These are phyloP conservation scores for Spinacia oleracea DNA, from an alignment of 179 eudicot genomes.

Conservation along the genomic window DNA sequence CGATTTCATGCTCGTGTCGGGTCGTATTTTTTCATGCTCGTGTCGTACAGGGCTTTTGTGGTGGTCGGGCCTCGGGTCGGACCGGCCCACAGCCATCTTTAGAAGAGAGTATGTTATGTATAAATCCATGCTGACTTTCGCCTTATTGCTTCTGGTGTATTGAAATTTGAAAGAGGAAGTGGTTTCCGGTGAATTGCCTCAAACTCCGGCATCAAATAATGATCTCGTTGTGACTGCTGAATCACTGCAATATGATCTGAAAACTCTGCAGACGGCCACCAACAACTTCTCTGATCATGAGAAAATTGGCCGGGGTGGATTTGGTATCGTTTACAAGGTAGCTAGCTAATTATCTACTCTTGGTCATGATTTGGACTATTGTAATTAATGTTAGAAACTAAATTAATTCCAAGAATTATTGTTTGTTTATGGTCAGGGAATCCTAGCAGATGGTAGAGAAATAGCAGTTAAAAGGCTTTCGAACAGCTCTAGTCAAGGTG, in stretches of 20 bases:
- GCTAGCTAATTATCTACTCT: slow-evolving; percentile 8
- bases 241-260: slow-evolving; percentile 23
- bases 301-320: slow-evolving; percentile 33
- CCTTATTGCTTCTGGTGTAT: neutral
- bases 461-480: slow-evolving; percentile 33
- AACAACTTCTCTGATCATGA: slow-evolving; percentile 24
- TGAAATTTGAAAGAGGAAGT: too few relatives aligned
- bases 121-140: neutral
- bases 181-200: slow-evolving; percentile 5
- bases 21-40: too few relatives aligned
- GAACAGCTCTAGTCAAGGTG: slow-evolving; percentile 27
- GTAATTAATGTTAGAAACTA: neutral
- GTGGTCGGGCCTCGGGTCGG: too few relatives aligned
- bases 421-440: slow-evolving; percentile 16
- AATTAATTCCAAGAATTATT: neutral
- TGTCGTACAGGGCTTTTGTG: too few relatives aligned
- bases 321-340: slow-evolving; percentile 38
- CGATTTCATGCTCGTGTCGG: too few relatives aligned
- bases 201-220: slow-evolving; percentile 6
- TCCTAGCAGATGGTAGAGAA: slow-evolving; percentile 23
- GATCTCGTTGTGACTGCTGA: slow-evolving; percentile 18
- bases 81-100: too few relatives aligned
- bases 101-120: neutral
- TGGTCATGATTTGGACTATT: neutral
- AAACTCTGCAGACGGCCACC: slow-evolving; percentile 27